These are phyloP conservation scores for Simplicillium sp. DNA, from an alignment of 2,329 filamentous ascomycete species.

Conservation along the genomic window DNA sequence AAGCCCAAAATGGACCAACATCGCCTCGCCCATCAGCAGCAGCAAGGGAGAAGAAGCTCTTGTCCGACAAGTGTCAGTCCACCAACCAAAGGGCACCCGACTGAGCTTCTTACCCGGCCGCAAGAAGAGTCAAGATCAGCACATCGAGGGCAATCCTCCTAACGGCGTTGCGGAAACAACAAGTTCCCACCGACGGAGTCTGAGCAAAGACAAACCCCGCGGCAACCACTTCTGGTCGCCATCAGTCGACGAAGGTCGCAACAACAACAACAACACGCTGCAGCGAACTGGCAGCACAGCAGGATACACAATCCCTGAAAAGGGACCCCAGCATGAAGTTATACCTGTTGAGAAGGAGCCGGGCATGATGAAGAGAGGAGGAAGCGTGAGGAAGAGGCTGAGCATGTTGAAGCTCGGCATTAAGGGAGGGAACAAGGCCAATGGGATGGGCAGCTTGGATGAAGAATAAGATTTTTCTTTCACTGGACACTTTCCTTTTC, in stretches of 20 bases:
- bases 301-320: no score
- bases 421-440: constrained; percentile 50
- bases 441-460: constrained; percentile 42
- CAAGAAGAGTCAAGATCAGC: constrained; percentile 30
- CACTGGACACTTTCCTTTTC: neutral
- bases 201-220: constrained; percentile 14
- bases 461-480: constrained; percentile 37
- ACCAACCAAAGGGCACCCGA: constrained; percentile 38
- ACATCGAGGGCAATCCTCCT: constrained; percentile 16
- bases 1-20: constrained; percentile 20
- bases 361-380: constrained; percentile 34
- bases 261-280: neutral
- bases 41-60: constrained; percentile 37
- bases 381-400: constrained; percentile 66
- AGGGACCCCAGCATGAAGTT: constrained; percentile 10
- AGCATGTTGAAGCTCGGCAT: constrained; percentile 69
- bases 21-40: constrained; percentile 23
- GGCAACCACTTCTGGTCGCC: neutral
- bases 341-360: constrained; percentile 20
- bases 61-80: constrained; percentile 39
- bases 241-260: constrained; percentile 12
- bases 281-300: constrained; percentile 13
- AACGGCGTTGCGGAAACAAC: constrained; percentile 9
- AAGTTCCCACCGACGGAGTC: neutral
- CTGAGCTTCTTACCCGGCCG: constrained; percentile 48